Percentiles rank a stretch among this genome's conserved stretches.
These are phyloP conservation scores for Cymodocea nodosa DNA, from an alignment of 116 monocot species.

Conservation along the genomic window DNA sequence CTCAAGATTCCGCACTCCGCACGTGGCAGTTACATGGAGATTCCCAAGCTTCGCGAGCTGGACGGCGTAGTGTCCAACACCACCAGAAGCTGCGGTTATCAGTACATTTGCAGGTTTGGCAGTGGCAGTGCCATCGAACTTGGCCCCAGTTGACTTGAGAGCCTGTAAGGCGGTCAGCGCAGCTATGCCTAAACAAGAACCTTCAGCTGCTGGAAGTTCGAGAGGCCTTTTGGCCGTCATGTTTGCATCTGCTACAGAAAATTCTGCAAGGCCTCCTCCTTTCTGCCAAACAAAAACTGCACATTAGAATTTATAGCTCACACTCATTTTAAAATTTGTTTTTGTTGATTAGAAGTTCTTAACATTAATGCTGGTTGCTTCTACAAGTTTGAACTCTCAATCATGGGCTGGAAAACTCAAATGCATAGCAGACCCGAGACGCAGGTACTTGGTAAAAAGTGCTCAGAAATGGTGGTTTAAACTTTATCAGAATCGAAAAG, in stretches of 20 bases:
- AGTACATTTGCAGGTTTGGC: constrained; percentile 30
- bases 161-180: constrained; percentile 52
- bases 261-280: constrained; percentile 73
- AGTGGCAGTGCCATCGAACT: constrained; percentile 15
- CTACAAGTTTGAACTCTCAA: too few relatives aligned
- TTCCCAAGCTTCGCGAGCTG: constrained; percentile 61
- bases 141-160: constrained; percentile 16
- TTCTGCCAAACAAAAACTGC: constrained; percentile 16
- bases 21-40: constrained; percentile 66
- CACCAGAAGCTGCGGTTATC: constrained; percentile 79
- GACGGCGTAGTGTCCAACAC: constrained; percentile 57
- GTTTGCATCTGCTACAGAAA: constrained; percentile 26
- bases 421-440: too few relatives aligned
- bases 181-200: constrained; percentile 41
- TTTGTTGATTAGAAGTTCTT: too few relatives aligned
- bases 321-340: too few relatives aligned
- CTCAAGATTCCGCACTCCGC: constrained; percentile 55
- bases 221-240: constrained; percentile 25
- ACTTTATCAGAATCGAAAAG: too few relatives aligned
- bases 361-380: too few relatives aligned
- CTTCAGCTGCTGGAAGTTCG: constrained; percentile 50
- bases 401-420: too few relatives aligned
- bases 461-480: too few relatives aligned
- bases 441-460: too few relatives aligned
- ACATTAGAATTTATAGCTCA: too few relatives aligned